Base-by-base conservation (phyloP, 2,329 filamentous ascomycete genomes). In the Fusarium robinianum region DNA sequence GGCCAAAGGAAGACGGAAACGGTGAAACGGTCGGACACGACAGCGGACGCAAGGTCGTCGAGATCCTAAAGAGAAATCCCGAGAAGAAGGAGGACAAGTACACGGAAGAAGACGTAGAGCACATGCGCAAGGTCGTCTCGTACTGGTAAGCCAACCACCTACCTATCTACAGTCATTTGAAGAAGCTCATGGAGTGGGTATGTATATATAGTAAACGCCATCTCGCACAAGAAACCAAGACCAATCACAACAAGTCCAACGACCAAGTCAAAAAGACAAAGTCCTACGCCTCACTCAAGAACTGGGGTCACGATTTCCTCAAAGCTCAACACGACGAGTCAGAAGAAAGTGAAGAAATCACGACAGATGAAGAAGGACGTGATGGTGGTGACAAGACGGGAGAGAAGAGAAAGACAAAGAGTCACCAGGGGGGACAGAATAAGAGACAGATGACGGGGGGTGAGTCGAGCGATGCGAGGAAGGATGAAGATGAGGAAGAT, bases 1-100 rank as follows among this genome's bases (percentile, higher is more conserved):
- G 80, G 81, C 66, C 65, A 26, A 84, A 84, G 53, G 75, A 79
- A 39, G 73, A 77, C 40, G 73, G 72, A 8, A 74, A 73, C 3
- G 79, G 78, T 7, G 83, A 87, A 63, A 83, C 79, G 0, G 71
- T 85, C 22, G 82, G 83, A 1, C 83, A 87, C 55, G 81, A 69
- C 29, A 84, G 79, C 51, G 82, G 83, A 5, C 76, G 80, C 34
- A 80, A 79, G 54, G 86, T 85, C 49, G 75, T 85, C 34, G 67
- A 78, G 36, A 86, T 86, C 22, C 65, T 87, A 10, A 74, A 80
- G 55, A 76, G 78, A 46, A 85, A 86, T 42, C 81, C 81, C 0
- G 67, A 76, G 7, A 84, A 80, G 53, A 70, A 80, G 6, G 70
- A 75, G 0, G 71, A 73, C 6, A 73, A 76, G 44, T 86, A 86